Percentiles rank a stretch among this genome's conserved stretches.
These are phyloP conservation scores for Mycena galericulata DNA, from an alignment of 768 basidiomycete species.

Conservation along the genomic window DNA sequence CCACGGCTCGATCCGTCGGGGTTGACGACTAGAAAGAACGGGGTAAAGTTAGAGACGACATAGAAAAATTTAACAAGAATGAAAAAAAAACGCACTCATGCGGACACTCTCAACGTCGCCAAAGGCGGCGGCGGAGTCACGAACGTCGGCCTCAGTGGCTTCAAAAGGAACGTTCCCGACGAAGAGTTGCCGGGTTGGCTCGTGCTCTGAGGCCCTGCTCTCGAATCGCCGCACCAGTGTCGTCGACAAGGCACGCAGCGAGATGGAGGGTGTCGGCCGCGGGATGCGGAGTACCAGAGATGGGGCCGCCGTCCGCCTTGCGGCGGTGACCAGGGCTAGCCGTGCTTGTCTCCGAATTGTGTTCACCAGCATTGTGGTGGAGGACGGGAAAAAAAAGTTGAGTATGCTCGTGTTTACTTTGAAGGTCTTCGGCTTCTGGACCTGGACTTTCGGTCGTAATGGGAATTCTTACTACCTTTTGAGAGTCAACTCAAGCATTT, in stretches of 20 bases:
- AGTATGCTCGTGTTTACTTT: no score
- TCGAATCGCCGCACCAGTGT: conserved; percentile 15
- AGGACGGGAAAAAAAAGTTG: conserved; percentile 17
- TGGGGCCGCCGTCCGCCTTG: conserved; percentile 1
- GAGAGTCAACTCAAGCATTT: no score
- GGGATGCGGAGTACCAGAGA: conserved; percentile 4
- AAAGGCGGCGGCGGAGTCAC: not conserved
- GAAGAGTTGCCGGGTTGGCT: conserved; percentile 24
- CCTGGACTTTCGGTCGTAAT: no score
- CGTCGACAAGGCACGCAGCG: conserved; percentile 36
- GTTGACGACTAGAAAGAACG: conserved; percentile 21
- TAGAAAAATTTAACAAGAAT: not conserved
- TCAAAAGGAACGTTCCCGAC: conserved; percentile 31
- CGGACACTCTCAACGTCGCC: conserved; percentile 26
- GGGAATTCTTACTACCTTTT: no score
- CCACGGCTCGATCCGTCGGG: conserved; percentile 32
- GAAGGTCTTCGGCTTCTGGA: no score
- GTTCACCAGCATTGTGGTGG: conserved; percentile 51
- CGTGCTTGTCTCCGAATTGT: conserved; percentile 52
- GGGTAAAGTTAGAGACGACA: not conserved
- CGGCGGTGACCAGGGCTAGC: conserved; percentile 38
- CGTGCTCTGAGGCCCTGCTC: conserved; percentile 21
- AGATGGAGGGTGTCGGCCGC: not conserved
- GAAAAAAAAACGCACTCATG: conserved; percentile 17
- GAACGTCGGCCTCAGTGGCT: conserved; percentile 22